Evolutionary conservation across 768 basidiomycete genomes (phyloP).

Genomic region (Tulasnella sp.): DNA sequence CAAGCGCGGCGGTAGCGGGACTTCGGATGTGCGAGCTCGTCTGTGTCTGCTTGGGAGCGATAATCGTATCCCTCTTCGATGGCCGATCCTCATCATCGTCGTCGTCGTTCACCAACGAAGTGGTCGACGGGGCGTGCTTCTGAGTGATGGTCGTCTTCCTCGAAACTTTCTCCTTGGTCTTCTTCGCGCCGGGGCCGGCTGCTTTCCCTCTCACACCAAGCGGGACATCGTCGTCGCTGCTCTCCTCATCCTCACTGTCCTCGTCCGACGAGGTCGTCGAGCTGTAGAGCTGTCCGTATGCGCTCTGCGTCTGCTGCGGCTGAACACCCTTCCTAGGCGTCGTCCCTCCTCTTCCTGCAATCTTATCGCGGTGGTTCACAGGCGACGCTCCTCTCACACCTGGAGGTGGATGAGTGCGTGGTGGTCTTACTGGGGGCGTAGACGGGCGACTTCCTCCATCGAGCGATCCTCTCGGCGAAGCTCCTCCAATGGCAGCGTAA

Average conservation of each 20-base stretch:
- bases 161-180: neutral
- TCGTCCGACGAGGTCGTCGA: slow-evolving; percentile 15
- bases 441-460: neutral
- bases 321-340: neutral
- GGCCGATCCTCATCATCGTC: neutral
- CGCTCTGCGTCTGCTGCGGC: neutral
- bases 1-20: neutral
- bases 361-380: neutral
- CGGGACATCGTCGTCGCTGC: slow-evolving; percentile 19
- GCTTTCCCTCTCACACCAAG: neutral
- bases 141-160: slow-evolving; percentile 26
- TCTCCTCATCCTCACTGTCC: slow-evolving; percentile 12
- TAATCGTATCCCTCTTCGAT: slow-evolving; percentile 2
- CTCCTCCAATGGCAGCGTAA: neutral
- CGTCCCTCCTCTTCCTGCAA: neutral
- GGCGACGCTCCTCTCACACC: slow-evolving; percentile 20
- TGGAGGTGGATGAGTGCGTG: slow-evolving; percentile 5
- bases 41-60: neutral
- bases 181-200: neutral
- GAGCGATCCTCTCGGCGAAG: slow-evolving; percentile 7
- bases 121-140: slow-evolving; percentile 7
- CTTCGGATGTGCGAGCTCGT: neutral
- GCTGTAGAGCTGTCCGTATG: slow-evolving; percentile 19
- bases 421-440: slow-evolving; percentile 2
- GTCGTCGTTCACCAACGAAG: neutral